These are phyloP conservation scores for Diaporthe sp. DNA, from an alignment of 2,329 filamentous ascomycete species.

Conservation along the genomic window DNA sequence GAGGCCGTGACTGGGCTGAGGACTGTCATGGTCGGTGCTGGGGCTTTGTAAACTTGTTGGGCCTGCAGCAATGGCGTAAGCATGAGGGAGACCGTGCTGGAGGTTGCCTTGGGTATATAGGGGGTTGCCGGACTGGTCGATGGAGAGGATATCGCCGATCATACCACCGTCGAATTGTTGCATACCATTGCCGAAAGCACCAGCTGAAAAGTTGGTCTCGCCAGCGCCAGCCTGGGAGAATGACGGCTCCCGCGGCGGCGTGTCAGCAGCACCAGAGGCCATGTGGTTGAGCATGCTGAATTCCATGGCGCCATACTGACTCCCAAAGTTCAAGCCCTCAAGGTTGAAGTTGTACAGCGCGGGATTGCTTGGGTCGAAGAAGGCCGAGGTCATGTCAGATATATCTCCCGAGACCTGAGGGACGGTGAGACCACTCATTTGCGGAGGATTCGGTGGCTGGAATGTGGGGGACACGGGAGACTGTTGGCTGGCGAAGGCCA, in stretches of 20 bases:
- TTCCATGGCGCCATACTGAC: constrained; percentile 94
- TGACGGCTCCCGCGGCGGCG: constrained; percentile 75
- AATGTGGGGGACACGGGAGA: constrained; percentile 84
- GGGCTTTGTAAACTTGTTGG: constrained; percentile 75
- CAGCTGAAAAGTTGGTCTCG: constrained; percentile 58
- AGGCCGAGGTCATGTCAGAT: constrained; percentile 65
- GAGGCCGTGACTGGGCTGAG: constrained; percentile 65
- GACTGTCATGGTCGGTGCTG: constrained; percentile 75
- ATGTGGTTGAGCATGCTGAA: constrained; percentile 98
- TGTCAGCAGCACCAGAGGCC: constrained; percentile 90
- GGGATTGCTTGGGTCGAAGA: constrained; percentile 93
- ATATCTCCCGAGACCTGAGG: constrained; percentile 66
- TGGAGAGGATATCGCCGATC: constrained; percentile 66
- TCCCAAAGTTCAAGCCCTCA: constrained; percentile 94
- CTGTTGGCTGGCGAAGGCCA: constrained; percentile 75
- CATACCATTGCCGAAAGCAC: constrained; percentile 68
- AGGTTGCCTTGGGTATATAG: constrained; percentile 70
- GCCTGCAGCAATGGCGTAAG: constrained; percentile 74
- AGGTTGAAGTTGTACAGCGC: constrained; percentile 96
- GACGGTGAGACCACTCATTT: constrained; percentile 62
- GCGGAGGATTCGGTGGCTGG: constrained; percentile 66
- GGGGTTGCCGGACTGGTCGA: constrained; percentile 63
- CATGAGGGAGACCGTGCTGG: constrained; percentile 74
- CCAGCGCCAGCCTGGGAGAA: constrained; percentile 56
- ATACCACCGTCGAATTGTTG: constrained; percentile 63